Base-by-base conservation (phyloP, 73 alveolate species). In the Stentor coeruleus region DNA sequence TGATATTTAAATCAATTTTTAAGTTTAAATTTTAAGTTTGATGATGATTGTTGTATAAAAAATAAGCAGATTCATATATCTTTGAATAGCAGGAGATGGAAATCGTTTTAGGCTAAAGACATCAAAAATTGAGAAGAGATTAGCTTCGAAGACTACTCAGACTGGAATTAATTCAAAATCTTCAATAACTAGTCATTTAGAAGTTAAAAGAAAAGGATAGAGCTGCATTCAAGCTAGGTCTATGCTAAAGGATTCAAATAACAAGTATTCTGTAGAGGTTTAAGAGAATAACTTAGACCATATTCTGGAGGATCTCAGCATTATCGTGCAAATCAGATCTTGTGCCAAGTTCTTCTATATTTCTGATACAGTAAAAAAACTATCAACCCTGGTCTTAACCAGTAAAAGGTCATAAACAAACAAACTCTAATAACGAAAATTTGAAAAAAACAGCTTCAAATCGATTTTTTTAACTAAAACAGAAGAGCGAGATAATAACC, bases 401-500 rank as follows among this genome's bases (percentile, higher is more conserved):
- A 31, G 41, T 15, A 20, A n/a, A 20, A 60, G 6, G 57, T 14
- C 31, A 60, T 60, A 6, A 20, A 49, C 6, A 20, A 49, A 49
- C 66, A 6, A 6, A 49, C 66, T 49, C 66, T 11, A 20, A 30
- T 6, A 15, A 11, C 11, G 80, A 60, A n/a, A 60, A 30, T 15
- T n/a, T 60, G 59, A n/a, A 30, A 30, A 60, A 60, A 60, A 11
- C 26, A 14, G 20, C 59, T 3, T 6, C 28, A 74, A 3, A 20
- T 3, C 4, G 74, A 74, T 4, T 74, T 20, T 35, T 33, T 11
- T 60, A 15, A 14, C 11, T 6, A n/a, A 14, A 14, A 14, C 42
- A 3, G 42, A 3, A 57, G 14, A 30, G 59, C 72, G 66, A 57
- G 92, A 55, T 39, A 11, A 72, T 36, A 39, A 59, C 20, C 76